Evolutionary conservation across 176 grass and related monocot species (phyloP), one percentile per base, ranked within the genome.

Genomic region (Dactylis glomerata): DNA sequence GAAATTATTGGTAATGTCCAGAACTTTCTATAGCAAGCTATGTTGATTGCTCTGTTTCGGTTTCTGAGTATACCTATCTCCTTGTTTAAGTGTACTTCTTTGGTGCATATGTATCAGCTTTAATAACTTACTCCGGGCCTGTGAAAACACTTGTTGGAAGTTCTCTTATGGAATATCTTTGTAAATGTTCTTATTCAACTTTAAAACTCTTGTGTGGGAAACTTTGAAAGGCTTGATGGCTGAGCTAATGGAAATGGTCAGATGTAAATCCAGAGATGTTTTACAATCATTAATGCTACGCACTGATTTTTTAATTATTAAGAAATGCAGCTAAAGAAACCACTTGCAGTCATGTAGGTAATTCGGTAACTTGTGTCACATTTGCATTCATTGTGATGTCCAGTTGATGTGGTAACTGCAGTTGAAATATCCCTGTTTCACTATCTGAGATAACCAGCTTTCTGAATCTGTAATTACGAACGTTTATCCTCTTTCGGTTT

Each of bases 1-100:
- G 86, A 90, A 32, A 94, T 99, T 77, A 99, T 96, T 90, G 96
- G 96, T 99, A 93, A 30, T 46, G 22, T 41, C 42, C 61, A 37
- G 49, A 84, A 41, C 26, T 80, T 20, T 46, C 1, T 63, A 20
- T 30, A 41, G 40, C 5, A 66, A 72, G 61, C 9, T 50, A 74
- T 66, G 23, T 30, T 26, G 6, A 83, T 24, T 69, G 66, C 55
- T 34, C n/a, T 86, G 41, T 76, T 37, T 88, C 80, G 22, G 66
- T 81, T 41, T 52, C 55, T 69, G 16, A 79, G 76, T 51, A 27
- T 10, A 16, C 66, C 5, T 65, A 68, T 17, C 20, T 36, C 36
- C 81, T 80, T 40, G 28, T 84, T 58, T 51, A 11, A 26, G 8
- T 63, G 8, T 77, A 82, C 8, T 1, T 12, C 47, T 73, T 73